A percentile compares a stretch with the other conserved stretches of the same genome.
Evolutionary conservation across 768 basidiomycete species (phyloP).

Genomic region (Mycena kentingensis): DNA sequence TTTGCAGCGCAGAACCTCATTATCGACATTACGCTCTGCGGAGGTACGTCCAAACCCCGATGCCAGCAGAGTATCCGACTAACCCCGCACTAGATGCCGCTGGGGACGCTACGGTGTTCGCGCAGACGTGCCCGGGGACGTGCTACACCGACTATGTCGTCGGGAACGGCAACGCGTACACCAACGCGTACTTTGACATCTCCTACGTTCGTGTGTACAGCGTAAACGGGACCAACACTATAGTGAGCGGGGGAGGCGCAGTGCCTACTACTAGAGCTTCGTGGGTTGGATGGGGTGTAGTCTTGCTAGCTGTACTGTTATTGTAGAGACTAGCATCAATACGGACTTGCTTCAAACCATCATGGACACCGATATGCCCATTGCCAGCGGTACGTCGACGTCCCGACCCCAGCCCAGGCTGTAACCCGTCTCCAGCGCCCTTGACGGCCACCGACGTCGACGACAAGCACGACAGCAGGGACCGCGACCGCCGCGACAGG

Average conservation of each 20-base stretch:
- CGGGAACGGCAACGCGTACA: constrained; percentile 60
- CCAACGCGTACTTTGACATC: constrained; percentile 74
- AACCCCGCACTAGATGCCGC: constrained; percentile 43
- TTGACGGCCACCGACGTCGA: constrained; percentile 61
- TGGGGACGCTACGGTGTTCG: constrained; percentile 52
- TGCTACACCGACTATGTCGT: constrained; percentile 75
- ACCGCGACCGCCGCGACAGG: constrained; percentile 50
- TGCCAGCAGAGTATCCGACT: constrained; percentile 1
- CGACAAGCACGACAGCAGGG: constrained; percentile 43
- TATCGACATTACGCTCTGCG: constrained; percentile 75
- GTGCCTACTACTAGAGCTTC: no score
- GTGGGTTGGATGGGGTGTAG: no score
- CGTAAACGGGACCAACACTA: constrained; percentile 31
- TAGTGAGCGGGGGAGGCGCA: constrained; percentile 16
- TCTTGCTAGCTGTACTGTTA: no score
- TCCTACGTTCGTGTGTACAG: constrained; percentile 56
- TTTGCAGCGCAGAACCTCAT: constrained; percentile 64
- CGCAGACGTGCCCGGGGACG: constrained; percentile 60
- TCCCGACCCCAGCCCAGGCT: constrained; percentile 72
- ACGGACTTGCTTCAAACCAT: no score
- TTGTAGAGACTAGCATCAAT: no score
- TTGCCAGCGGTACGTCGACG: no score
- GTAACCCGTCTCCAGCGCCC: neutral
- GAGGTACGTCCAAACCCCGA: constrained; percentile 38
- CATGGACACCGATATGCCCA: no score